Base-by-base conservation (phyloP, 805 yeast species). In the Komagataella phaffii region DNA sequence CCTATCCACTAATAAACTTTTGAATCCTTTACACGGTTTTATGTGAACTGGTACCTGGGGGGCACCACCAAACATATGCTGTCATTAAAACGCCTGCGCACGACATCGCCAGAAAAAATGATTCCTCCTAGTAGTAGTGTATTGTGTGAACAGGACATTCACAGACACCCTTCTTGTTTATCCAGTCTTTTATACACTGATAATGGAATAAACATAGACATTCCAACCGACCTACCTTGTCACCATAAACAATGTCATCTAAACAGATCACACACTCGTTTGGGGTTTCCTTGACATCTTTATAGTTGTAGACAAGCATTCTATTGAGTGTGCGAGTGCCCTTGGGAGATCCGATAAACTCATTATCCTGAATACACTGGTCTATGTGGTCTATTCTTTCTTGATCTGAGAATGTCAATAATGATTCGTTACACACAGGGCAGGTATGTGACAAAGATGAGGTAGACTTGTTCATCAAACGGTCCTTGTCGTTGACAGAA, bases 131-230 rank as follows among this genome's bases (percentile, higher is more conserved):
- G 12, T 47, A 47, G 17, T 17, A 49, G 52, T 75, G 77, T 2
- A 76, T 65, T 3, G 80, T 74, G 64, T 88, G 96, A 18, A 88
- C 88, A 2, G 96, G 96, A 64, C 96, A 88, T 56, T 83, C 87
- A 14, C 93, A 88, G 8, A 76, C 82, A 0, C 96, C 93, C 63
- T 86, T 89, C 65, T 82, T 78, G 53, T 81, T 76, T 59, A 91
- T 88, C 99, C 99, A 93, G 52, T 80, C 82, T 63, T 85, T 81
- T 56, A 93, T 93, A 66, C 99, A 93, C 56, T 77, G 71, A 63
- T 89, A 89, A 61, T 93, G 99, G 65, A 88, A 93, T 43, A 90
- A 88, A 63, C 99, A 93, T 12, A 93, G 72, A 64, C 99, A 93
- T 64, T 91, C 98, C 53, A 93, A 67, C 46, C 99, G 70, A 0